Conservation (phyloP, 2,329 filamentous ascomycete genomes). For the Samsoniella hepiali region DNA sequence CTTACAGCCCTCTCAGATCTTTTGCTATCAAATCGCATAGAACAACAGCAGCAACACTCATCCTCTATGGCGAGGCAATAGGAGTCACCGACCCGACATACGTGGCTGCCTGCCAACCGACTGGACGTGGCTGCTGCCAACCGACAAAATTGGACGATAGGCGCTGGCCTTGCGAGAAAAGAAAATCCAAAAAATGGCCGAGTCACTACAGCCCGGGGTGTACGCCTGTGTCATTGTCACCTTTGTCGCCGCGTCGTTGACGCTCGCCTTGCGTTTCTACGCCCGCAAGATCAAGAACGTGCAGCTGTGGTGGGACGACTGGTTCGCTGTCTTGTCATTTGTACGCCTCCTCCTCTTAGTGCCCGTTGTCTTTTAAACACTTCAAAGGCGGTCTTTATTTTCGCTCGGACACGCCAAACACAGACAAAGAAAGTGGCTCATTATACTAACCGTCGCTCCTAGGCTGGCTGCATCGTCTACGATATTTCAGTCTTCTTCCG, state of each 20-base stretch:
- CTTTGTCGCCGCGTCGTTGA: background rate
- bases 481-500: slow-evolving; percentile 17
- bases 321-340: slow-evolving; percentile 18
- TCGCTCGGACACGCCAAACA: background rate
- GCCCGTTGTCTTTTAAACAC: too few species aligned
- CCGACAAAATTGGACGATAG: background rate
- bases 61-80: too few species aligned
- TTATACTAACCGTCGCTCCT: background rate
- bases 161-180: background rate
- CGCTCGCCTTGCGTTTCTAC: slow-evolving; percentile 19
- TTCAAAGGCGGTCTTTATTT: too few species aligned
- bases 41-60: too few species aligned
- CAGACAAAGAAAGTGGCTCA: background rate
- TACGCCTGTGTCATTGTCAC: slow-evolving; percentile 17
- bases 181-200: background rate
- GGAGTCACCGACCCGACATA: too few species aligned
- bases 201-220: slow-evolving; percentile 12
- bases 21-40: too few species aligned
- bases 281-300: slow-evolving; percentile 17
- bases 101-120: background rate
- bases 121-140: background rate
- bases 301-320: slow-evolving; percentile 21
- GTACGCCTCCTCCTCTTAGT: too few species aligned
- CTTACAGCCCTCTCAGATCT: too few species aligned
- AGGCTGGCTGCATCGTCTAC: slow-evolving; percentile 11